A percentile compares a stretch with the other conserved stretches of the same genome.
These are phyloP conservation scores for Solanum chilense DNA, from an alignment of 257 asterid species.

Conservation along the genomic window DNA sequence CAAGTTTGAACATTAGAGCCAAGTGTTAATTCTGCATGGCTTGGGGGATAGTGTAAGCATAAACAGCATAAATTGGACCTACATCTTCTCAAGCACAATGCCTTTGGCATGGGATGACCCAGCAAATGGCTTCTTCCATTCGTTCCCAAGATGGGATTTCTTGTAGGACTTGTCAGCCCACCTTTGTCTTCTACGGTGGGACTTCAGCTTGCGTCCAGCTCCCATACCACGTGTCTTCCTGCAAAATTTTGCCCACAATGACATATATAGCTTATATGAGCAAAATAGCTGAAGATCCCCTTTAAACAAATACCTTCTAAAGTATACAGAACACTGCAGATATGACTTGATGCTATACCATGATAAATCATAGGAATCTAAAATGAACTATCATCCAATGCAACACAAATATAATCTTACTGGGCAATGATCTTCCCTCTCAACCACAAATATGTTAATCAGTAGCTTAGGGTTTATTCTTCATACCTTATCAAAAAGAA, in stretches of 20 bases:
- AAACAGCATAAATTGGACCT: neutral
- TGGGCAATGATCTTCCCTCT: neutral
- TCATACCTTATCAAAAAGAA: neutral
- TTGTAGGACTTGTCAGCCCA: conserved; percentile 81
- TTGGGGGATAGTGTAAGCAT: neutral
- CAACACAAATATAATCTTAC: neutral
- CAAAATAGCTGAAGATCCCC: neutral
- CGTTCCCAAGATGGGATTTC: conserved; percentile 72
- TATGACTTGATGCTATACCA: neutral
- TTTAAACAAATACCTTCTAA: neutral
- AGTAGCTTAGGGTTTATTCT: neutral
- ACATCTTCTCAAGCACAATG: conserved; percentile 77
- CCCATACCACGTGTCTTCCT: conserved; percentile 85
- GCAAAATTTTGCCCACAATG: neutral
- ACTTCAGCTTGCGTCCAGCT: conserved; percentile 77
- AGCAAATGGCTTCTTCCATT: conserved; percentile 83
- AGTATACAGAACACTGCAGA: neutral
- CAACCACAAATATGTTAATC: neutral
- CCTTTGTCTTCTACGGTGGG: conserved; percentile 62
- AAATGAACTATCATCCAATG: neutral
- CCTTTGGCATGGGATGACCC: conserved; percentile 83
- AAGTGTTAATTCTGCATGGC: neutral
- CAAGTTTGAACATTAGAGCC: neutral
- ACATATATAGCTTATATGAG: neutral
- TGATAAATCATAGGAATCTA: neutral